These are phyloP conservation scores for Hibiscus tridactylites DNA, from an alignment of 345 rosid species.

Conservation along the genomic window DNA sequence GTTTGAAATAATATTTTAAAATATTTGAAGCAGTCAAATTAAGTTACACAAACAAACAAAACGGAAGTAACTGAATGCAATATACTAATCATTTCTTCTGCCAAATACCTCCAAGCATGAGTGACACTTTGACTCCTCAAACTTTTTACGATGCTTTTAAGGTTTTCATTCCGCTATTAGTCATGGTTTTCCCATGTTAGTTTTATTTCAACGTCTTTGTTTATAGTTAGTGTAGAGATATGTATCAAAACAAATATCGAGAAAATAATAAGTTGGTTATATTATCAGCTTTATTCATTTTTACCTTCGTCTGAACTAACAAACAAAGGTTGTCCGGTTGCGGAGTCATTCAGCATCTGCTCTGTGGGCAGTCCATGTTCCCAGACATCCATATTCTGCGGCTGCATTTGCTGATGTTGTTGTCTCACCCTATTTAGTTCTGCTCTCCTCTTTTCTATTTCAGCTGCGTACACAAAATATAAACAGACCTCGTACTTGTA, in stretches of 20 bases:
- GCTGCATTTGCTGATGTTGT: conserved; percentile 8
- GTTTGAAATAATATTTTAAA: not conserved
- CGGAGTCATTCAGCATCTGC: not conserved
- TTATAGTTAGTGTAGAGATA: not conserved
- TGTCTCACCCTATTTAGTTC: conserved; percentile 16
- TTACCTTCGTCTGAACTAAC: conserved; percentile 8
- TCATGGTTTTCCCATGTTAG: not conserved
- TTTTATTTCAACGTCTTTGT: not conserved
- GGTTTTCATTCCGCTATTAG: not conserved
- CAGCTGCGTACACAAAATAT: conserved; percentile 11
- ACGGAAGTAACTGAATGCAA: not conserved
- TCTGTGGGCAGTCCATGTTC: not conserved
- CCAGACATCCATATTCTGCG: not conserved
- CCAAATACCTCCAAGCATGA: not conserved
- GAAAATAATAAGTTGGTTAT: not conserved
- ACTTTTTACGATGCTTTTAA: not conserved
- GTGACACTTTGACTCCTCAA: not conserved
- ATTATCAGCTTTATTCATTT: not conserved
- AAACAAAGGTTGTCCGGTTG: not conserved
- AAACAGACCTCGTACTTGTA: not conserved
- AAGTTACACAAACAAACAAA: not conserved
- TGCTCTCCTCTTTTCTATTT: conserved; percentile 17
- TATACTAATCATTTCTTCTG: not conserved
- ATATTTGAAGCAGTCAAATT: not conserved
- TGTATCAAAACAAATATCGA: not conserved